phyloP scores from a whole-genome alignment of 163 green algal species.

The Scenedesmus sp. region DNA sequence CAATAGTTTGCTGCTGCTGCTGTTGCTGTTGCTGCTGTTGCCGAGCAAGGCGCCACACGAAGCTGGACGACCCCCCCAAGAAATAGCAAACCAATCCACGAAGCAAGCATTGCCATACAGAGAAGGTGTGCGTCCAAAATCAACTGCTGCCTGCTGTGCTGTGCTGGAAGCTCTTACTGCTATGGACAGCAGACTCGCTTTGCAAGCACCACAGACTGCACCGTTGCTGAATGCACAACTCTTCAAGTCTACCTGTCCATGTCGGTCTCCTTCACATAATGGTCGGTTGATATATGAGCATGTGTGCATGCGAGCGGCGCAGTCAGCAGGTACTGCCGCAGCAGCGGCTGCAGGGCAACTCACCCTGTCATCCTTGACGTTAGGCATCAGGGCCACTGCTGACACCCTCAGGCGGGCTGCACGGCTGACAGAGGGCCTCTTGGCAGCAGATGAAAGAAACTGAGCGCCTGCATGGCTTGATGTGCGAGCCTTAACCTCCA shows the following conservation, averaged over 20 bases:
- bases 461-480: background rate
- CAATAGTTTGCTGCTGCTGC: too few relatives aligned
- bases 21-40: too few relatives aligned
- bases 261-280: too few relatives aligned
- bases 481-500: background rate
- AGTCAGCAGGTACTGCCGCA: background rate
- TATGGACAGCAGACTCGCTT: background rate
- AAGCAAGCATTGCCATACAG: too few relatives aligned
- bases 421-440: background rate
- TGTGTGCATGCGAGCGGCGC: background rate
- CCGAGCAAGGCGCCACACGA: too few relatives aligned
- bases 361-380: slow-evolving; percentile 69
- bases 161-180: background rate
- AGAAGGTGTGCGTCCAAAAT: too few relatives aligned
- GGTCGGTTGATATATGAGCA: too few relatives aligned
- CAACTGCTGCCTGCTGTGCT: too few relatives aligned
- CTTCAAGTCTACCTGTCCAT: background rate
- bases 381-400: slow-evolving; percentile 50
- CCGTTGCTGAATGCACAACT: background rate
- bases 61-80: too few relatives aligned
- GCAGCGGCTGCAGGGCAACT: slow-evolving; percentile 66
- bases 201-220: background rate
- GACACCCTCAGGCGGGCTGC: slow-evolving; percentile 20
- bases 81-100: too few relatives aligned
- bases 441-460: background rate